Base-by-base conservation (phyloP, 1,284 basidiomycete genomes). In the Cutaneotrichosporon cutaneum region DNA sequence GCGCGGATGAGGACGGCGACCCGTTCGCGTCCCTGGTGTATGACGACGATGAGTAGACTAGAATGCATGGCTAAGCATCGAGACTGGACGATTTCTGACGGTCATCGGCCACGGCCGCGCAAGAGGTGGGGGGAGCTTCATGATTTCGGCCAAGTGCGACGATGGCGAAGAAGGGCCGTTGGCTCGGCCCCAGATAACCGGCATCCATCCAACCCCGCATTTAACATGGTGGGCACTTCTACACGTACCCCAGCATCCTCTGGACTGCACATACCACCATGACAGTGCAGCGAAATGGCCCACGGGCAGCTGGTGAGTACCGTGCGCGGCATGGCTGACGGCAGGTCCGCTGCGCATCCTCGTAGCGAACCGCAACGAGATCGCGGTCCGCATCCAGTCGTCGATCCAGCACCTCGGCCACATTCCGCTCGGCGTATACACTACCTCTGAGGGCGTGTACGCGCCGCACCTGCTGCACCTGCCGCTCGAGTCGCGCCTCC, bases 311-410 rank as follows among this genome's bases (percentile, higher is more conserved):
- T 7, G 35, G 52, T 54, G 16, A 4, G 52, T 54, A n/a, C 6
- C 13, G 22, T 54, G n/a, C 16, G 18, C 39, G 39, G 10, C 18
- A 21, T 11, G 18, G 24, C 48, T 58, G 35, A 58, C 33, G 26
- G 35, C 53, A 48, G 58, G 47, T 22, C 44, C 60, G 7, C 56
- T 66, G 50, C 59, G 61, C 22, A 61, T 66, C 57, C 57, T 66
- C 35, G 35, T 66, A 44, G 61, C 64, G 24, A 66, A 66, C 54
- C 61, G 64, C 30, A 56, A 48, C 57, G 64, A 66, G 61, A 66
- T 66, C 47, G 61, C 64, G 1, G 50, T 61, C 3, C 64, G 64
- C n/a, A 61, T 66, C 51, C 59, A 63, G 50, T 42, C 64, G 13
- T 60, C 61, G 21, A 61, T 63, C 33, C 35, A 45, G 7, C 58